Base-by-base conservation (phyloP, 331 rosid genomes). In the Quercus lobata region DNA sequence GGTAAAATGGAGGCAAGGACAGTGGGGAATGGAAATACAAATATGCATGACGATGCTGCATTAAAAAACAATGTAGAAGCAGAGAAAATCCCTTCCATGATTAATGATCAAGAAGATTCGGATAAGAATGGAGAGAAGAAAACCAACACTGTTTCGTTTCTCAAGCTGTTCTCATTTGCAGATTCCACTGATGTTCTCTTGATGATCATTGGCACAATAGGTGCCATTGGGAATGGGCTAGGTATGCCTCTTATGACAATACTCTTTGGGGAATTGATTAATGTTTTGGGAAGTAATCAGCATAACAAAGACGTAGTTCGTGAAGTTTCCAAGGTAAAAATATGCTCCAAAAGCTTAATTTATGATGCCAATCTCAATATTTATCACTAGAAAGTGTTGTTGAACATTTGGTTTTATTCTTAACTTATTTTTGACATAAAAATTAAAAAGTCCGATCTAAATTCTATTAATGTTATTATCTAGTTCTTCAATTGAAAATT, bases 131-230 rank as follows among this genome's bases (percentile, higher is more conserved):
- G 71, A 61, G 84, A 80, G 22, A 71, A 73, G 58, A 83, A 87
- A 25, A 19, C 70, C 0, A 87, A 87, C 27, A 72, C 78, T 1
- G 85, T 92, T 70, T 85, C 97, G 19, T 90, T 85, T 76, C 55
- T 77, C 76, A 88, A 65, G 87, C 88, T 92, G 76, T 92, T 92
- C 91, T 76, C 90, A 18, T 90, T 92, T 80, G 94, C 94, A 18
- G 97, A 92, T 52, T 79, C 86, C 44, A 71, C 75, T 53, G 97
- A 92, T 76, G 71, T 81, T 54, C 4, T 83, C n/a, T 77, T 92
- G 78, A 90, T 92, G 94, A 80, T 83, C 37, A 57, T 76, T 57
- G 97, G 97, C 53, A 81, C 77, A 56, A 62, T 88, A 21, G 92
- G 92, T 4, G 94, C 89, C 61, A 41, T 90, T 8, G 97, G 89